Conservation (phyloP, 2,329 filamentous ascomycete genomes). For the Herpotrichia juniperi region DNA sequence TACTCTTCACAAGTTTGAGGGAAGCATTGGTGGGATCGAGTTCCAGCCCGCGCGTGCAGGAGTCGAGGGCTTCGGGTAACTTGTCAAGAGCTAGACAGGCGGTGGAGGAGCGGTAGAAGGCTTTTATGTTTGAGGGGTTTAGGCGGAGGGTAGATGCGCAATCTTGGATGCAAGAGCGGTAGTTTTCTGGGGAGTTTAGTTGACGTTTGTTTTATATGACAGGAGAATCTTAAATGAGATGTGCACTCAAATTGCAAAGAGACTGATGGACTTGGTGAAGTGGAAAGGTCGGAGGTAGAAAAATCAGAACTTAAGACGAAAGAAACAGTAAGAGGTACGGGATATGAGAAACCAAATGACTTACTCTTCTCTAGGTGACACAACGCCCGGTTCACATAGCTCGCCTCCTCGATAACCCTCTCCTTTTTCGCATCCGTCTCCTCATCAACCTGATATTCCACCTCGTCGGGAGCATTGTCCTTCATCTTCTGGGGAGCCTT, state of each 20-base stretch:
- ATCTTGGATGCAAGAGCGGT: conserved; percentile 83
- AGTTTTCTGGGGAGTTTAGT: conserved; percentile 67
- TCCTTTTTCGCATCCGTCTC: conserved; percentile 68
- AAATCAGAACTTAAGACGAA: too few relatives aligned
- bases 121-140: conserved; percentile 84
- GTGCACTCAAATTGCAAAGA: neutral
- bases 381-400: conserved; percentile 85
- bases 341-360: conserved; percentile 19
- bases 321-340: neutral
- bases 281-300: neutral
- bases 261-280: neutral
- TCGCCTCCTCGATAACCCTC: conserved; percentile 71
- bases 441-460: conserved; percentile 59
- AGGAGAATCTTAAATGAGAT: neutral
- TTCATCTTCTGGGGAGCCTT: conserved; percentile 60
- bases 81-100: conserved; percentile 82
- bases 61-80: conserved; percentile 79
- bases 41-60: conserved; percentile 73
- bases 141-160: conserved; percentile 79
- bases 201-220: neutral
- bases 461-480: conserved; percentile 49
- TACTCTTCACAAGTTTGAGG: conserved; percentile 65
- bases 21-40: conserved; percentile 74
- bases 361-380: conserved; percentile 83
- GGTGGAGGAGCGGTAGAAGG: conserved; percentile 81